Percentiles rank a stretch among this genome's conserved stretches.
Evolutionary conservation across 2,329 filamentous ascomycete species (phyloP).

Genomic region (Neonectria faginata): DNA sequence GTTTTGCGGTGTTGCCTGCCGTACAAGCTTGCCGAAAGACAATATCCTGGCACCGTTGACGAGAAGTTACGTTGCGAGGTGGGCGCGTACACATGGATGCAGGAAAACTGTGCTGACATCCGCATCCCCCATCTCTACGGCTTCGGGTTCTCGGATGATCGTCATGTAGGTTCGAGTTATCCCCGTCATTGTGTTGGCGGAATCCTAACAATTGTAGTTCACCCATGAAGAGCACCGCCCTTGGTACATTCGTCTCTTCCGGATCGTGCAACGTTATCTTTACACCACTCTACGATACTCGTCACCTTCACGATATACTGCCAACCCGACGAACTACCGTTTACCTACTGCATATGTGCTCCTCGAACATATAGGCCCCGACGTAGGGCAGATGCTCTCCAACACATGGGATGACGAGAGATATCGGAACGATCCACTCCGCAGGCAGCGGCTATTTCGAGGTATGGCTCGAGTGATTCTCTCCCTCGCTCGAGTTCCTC

Average conservation of each 20-base stretch:
- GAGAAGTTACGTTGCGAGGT: conserved; percentile 55
- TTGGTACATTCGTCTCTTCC: conserved; percentile 22
- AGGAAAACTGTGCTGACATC: conserved; percentile 43
- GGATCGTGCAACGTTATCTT: conserved; percentile 5
- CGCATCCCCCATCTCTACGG: conserved; percentile 42
- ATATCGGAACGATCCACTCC: conserved; percentile 9
- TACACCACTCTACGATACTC: conserved; percentile 17
- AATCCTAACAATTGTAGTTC: conserved; percentile 21
- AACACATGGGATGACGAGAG: conserved; percentile 38
- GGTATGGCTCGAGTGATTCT: conserved; percentile 37
- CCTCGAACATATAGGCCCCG: conserved; percentile 43
- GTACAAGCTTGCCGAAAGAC: no score
- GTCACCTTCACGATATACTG: conserved; percentile 22
- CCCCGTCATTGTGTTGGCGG: no score
- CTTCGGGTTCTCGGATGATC: conserved; percentile 31
- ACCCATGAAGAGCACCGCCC: conserved; percentile 27
- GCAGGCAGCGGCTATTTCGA: conserved; percentile 44
- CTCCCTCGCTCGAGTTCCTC: conserved; percentile 26
- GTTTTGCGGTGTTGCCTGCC: conserved; percentile 21
- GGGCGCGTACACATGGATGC: conserved; percentile 43
- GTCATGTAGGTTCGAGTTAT: conserved; percentile 23
- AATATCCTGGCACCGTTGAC: conserved; percentile 52
- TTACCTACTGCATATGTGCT: conserved; percentile 39
- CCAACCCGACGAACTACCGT: conserved; percentile 18
- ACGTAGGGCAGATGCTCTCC: conserved; percentile 45